Conservation (phyloP, 139 green algal genomes). For the Edaphochlamys debaryana region DNA sequence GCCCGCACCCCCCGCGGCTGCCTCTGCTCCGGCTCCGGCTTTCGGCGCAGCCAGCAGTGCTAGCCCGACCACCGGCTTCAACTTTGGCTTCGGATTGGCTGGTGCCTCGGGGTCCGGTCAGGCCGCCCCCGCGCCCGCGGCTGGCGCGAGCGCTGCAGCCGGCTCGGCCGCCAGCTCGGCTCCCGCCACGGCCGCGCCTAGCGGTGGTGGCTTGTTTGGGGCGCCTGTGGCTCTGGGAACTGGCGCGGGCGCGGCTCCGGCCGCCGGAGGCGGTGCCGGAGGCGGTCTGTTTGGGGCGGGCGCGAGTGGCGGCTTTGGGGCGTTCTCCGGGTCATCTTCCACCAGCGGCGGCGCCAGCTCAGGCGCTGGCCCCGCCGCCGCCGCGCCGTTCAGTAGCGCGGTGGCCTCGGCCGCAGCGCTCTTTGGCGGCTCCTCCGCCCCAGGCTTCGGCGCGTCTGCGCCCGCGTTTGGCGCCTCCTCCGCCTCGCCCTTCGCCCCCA, state of each 20-base stretch:
- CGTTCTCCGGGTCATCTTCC: neutral
- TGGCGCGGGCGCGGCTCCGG: too few species aligned
- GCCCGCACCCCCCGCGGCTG: neutral
- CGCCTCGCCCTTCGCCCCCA: too few species aligned
- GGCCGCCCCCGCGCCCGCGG: too few species aligned
- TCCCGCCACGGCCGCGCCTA: too few species aligned
- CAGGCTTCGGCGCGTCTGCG: too few species aligned
- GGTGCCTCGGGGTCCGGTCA: too few species aligned
- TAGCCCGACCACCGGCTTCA: neutral
- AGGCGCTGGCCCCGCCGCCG: too few species aligned
- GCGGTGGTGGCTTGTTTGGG: neutral
- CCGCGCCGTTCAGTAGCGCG: neutral
- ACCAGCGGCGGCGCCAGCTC: too few species aligned
- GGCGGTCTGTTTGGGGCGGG: neutral
- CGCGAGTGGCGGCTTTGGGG: neutral
- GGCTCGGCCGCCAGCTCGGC: too few species aligned
- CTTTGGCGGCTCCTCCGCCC: neutral
- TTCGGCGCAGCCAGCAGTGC: neutral
- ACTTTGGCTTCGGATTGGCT: slow-evolving; percentile 8
- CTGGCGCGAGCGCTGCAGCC: too few species aligned
- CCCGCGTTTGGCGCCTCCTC: too few species aligned
- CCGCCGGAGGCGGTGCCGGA: neutral
- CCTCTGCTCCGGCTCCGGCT: neutral
- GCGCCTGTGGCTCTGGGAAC: too few species aligned
- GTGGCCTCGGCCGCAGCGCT: neutral